phyloP scores from a whole-genome alignment of 805 yeast species.

The Diddensiella santjacobensis region DNA sequence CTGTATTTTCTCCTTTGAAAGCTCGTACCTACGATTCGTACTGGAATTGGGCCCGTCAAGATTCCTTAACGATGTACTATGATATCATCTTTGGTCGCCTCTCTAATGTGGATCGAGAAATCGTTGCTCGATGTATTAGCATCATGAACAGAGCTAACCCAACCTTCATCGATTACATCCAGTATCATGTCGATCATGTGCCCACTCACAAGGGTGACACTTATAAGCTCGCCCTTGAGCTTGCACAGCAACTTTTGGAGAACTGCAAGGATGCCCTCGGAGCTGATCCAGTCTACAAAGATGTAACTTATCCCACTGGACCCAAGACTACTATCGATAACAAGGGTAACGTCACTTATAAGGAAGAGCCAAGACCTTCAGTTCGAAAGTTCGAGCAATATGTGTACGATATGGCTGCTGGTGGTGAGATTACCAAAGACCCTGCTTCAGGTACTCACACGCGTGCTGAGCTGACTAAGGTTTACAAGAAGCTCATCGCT shows the following conservation, averaged over 20 bases:
- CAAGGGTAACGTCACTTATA: conserved; percentile 81
- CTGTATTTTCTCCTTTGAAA: conserved; percentile 85
- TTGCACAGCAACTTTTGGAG: conserved; percentile 92
- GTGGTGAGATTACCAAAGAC: conserved; percentile 77
- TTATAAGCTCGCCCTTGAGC: conserved; percentile 79
- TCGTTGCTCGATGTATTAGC: conserved; percentile 91
- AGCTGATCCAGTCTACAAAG: conserved; percentile 89
- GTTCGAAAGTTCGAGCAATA: conserved; percentile 94
- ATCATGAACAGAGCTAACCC: conserved; percentile 98
- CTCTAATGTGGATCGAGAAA: conserved; percentile 89
- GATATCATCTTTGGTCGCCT: conserved; percentile 94
- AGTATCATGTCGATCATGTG: conserved; percentile 80
- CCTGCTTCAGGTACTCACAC: conserved; percentile 52
- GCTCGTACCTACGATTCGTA: conserved; percentile 95
- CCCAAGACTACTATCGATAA: conserved; percentile 86
- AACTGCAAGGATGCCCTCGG: conserved; percentile 85
- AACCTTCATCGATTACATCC: conserved; percentile 92
- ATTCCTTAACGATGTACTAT: conserved; percentile 85
- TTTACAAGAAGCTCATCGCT: conserved; percentile 75
- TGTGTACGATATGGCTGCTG: conserved; percentile 93
- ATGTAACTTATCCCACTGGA: conserved; percentile 89
- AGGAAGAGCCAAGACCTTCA: conserved; percentile 82
- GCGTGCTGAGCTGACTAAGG: conserved; percentile 78
- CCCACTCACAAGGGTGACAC: conserved; percentile 88
- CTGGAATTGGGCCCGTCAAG: conserved; percentile 99